Conservation (phyloP, 2,329 filamentous ascomycete species). For the Phialophora chinensis region DNA sequence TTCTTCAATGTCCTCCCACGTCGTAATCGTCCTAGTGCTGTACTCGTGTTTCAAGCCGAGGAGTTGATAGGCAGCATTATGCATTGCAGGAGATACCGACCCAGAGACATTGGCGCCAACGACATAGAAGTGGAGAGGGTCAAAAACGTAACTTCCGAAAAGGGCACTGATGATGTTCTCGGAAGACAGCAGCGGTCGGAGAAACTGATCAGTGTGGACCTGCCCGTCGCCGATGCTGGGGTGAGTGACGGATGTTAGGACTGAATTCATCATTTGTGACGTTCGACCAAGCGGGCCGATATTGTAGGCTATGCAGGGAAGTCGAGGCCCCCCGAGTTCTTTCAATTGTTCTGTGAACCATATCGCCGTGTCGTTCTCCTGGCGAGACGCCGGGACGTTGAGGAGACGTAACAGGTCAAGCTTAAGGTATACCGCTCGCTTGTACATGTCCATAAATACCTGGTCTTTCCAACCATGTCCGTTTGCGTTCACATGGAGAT, state of each 20-base stretch:
- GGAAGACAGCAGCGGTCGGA: slow-evolving; percentile 42
- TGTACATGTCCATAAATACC: slow-evolving; percentile 32
- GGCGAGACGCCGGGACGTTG: slow-evolving; percentile 43
- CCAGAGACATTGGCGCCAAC: slow-evolving; percentile 50
- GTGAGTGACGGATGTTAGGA: slow-evolving; percentile 51
- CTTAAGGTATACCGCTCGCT: slow-evolving; percentile 46
- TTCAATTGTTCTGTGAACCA: slow-evolving; percentile 48
- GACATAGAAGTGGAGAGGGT: slow-evolving; percentile 51
- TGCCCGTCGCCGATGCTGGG: slow-evolving; percentile 42
- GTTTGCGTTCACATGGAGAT: slow-evolving; percentile 25
- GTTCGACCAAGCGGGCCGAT: slow-evolving; percentile 49
- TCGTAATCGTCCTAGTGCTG: slow-evolving; percentile 47
- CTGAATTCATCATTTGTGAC: slow-evolving; percentile 52
- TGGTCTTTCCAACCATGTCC: slow-evolving; percentile 29
- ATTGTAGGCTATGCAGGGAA: slow-evolving; percentile 50
- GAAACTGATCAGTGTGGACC: slow-evolving; percentile 36
- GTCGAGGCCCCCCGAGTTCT: slow-evolving; percentile 42
- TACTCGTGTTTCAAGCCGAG: slow-evolving; percentile 51
- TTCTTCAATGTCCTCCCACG: slow-evolving; percentile 47
- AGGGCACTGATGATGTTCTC: slow-evolving; percentile 43
- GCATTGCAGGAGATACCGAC: slow-evolving; percentile 52
- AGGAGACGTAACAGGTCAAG: slow-evolving; percentile 51
- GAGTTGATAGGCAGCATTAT: slow-evolving; percentile 50
- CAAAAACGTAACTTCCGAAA: slow-evolving; percentile 50
- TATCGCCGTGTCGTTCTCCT: slow-evolving; percentile 47